Percentiles rank a stretch among this genome's conserved stretches.
Evolutionary conservation across 495 filamentous ascomycete species (phyloP).

Genomic region (Opeltia flavorubescens): DNA sequence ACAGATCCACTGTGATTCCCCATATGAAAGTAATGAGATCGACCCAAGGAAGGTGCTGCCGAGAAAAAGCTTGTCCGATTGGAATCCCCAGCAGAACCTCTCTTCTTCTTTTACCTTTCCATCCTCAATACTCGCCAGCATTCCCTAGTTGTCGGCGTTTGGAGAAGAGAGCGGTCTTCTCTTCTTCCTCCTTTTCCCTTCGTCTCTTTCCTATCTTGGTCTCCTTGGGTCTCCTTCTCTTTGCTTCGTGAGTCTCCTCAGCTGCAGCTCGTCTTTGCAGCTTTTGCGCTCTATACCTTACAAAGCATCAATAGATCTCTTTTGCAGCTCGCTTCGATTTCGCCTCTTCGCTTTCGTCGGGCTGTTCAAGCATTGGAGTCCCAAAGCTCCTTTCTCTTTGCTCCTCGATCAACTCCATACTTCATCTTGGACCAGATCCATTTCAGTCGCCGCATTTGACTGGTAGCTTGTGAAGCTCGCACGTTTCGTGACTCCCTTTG

Average conservation of each 20-base stretch:
- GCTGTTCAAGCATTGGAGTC: neutral
- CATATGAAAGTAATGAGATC: too few species aligned
- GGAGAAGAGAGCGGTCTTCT: neutral
- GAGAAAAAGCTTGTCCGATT: too few species aligned
- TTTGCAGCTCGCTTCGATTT: neutral
- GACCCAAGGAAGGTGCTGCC: too few species aligned
- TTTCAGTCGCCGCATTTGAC: too few species aligned
- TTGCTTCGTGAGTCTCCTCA: neutral
- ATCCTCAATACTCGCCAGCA: neutral
- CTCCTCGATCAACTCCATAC: too few species aligned
- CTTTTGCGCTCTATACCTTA: neutral
- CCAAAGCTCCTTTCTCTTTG: too few species aligned
- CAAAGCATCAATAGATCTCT: neutral
- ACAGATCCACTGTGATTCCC: too few species aligned
- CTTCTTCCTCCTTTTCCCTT: neutral
- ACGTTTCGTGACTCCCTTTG: too few species aligned
- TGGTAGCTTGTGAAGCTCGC: too few species aligned
- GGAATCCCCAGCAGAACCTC: too few species aligned
- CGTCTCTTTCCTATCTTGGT: neutral
- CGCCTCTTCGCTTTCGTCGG: neutral
- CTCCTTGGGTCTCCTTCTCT: constrained; percentile 1
- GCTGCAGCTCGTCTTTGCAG: neutral
- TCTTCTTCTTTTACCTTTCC: neutral
- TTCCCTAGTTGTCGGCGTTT: neutral
- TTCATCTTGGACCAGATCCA: too few species aligned